Percentiles rank a stretch among this genome's conserved stretches.
These are phyloP conservation scores for Zoysia matrella DNA, from an alignment of 202 grass and related monocot species.

Conservation along the genomic window DNA sequence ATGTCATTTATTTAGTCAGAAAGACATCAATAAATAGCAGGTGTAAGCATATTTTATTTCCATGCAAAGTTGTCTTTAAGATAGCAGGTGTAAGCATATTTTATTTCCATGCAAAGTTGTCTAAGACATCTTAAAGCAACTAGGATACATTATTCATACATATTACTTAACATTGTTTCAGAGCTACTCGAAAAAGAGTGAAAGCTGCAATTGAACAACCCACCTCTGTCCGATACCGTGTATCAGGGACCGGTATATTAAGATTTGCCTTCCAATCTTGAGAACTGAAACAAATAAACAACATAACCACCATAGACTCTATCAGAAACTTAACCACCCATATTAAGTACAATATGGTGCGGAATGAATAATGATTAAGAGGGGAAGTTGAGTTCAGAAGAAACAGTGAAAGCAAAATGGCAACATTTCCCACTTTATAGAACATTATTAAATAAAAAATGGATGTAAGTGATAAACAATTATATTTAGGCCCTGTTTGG, in stretches of 20 bases:
- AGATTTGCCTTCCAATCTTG: slow-evolving; percentile 86
- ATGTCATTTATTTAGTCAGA: slow-evolving; percentile 19
- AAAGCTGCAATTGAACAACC: background rate
- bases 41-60: background rate
- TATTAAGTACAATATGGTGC: slow-evolving; percentile 9
- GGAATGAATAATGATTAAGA: background rate
- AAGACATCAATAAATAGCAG: background rate
- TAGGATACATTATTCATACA: too few species aligned
- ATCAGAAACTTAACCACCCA: background rate
- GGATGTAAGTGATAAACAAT: background rate
- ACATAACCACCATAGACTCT: too few species aligned
- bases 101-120: background rate
- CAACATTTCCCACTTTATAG: background rate
- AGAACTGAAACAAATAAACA: slow-evolving; percentile 57
- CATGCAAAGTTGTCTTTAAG: background rate
- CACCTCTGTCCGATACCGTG: slow-evolving; percentile 84
- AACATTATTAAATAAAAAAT: background rate
- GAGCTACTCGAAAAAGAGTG: background rate
- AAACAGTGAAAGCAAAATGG: slow-evolving; percentile 16
- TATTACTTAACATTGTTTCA: too few species aligned
- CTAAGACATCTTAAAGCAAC: too few species aligned
- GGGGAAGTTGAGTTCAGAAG: slow-evolving; percentile 6
- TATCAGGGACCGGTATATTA: slow-evolving; percentile 78
- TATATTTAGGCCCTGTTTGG: too few species aligned
- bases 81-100: background rate